Evolutionary conservation across 108 stramenopile genomes (phyloP).

Genomic region (Ochromonas danica): DNA sequence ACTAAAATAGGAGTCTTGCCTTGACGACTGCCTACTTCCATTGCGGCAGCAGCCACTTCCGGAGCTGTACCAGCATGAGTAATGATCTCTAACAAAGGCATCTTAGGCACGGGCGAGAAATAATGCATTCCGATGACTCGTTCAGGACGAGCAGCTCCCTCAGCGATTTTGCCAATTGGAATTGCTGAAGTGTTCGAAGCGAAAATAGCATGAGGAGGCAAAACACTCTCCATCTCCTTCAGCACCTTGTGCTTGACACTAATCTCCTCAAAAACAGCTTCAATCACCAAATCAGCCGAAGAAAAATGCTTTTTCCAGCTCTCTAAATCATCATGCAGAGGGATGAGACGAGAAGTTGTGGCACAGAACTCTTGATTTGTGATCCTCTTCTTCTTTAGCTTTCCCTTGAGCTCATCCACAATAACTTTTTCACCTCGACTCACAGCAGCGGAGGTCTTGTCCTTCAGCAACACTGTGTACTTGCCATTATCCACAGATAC

Average conservation of each 20-base stretch:
- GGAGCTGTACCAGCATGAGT: slow-evolving; percentile 77
- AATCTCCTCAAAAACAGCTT: slow-evolving; percentile 97
- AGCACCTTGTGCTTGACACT: slow-evolving; percentile 89
- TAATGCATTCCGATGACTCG: slow-evolving; percentile 97
- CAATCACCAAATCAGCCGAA: slow-evolving; percentile 88
- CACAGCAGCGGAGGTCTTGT: slow-evolving; percentile 76
- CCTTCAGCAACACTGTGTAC: slow-evolving; percentile 85
- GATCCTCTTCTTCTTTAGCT: slow-evolving; percentile 83
- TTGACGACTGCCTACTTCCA: slow-evolving; percentile 93
- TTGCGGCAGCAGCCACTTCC: slow-evolving; percentile 78
- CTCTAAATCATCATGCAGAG: slow-evolving; percentile 76
- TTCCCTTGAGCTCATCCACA: slow-evolving; percentile 84
- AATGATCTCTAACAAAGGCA: slow-evolving; percentile 98
- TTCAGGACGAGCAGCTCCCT: slow-evolving; percentile 62
- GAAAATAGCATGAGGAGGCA: slow-evolving; percentile 89
- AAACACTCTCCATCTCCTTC: slow-evolving; percentile 78
- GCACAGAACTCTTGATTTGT: slow-evolving; percentile 83
- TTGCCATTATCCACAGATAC: slow-evolving; percentile 90
- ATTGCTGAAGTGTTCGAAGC: slow-evolving; percentile 98
- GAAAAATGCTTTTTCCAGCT: slow-evolving; percentile 73
- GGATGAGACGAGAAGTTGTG: slow-evolving; percentile 75
- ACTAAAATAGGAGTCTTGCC: slow-evolving; percentile 97
- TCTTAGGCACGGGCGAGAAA: slow-evolving; percentile 95
- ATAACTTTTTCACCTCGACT: slow-evolving; percentile 82
- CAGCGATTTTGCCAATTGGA: slow-evolving; percentile 91